Evolutionary conservation across 1,139 yeast genomes (phyloP).

Genomic region (Kodamaea ohmeri): DNA sequence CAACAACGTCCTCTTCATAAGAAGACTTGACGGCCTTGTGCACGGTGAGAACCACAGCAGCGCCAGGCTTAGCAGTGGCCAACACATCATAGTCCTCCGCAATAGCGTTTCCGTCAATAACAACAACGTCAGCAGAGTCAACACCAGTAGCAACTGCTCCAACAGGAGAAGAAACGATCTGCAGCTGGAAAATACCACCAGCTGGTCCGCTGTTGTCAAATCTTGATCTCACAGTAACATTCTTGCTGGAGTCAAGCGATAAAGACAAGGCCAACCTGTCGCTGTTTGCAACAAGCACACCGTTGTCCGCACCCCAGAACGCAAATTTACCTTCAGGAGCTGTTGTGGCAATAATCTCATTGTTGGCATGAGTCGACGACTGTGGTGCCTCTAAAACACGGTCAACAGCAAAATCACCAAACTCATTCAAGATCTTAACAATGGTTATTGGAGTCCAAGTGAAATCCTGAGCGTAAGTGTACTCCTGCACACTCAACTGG

Average conservation of each 20-base stretch:
- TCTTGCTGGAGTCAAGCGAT: constrained; percentile 59
- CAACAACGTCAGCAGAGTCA: constrained; percentile 59
- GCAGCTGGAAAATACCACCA: constrained; percentile 84
- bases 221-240: constrained; percentile 57
- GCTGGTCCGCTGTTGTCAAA: constrained; percentile 72
- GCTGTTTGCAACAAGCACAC: constrained; percentile 54
- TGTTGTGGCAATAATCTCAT: constrained; percentile 36
- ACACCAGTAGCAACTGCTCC: constrained; percentile 33
- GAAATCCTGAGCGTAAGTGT: constrained; percentile 49
- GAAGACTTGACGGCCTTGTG: constrained; percentile 40
- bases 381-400: constrained; percentile 14
- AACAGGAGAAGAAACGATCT: constrained; percentile 45
- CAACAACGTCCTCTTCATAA: constrained; percentile 44
- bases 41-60: constrained; percentile 51
- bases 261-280: constrained; percentile 69
- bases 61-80: constrained; percentile 56
- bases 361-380: constrained; percentile 4
- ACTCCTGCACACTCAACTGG: constrained; percentile 45
- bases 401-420: constrained; percentile 34
- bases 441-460: constrained; percentile 59
- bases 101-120: constrained; percentile 59
- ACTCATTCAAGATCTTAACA: constrained; percentile 47
- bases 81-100: constrained; percentile 59
- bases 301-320: constrained; percentile 70
- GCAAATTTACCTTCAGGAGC: constrained; percentile 51